Base-by-base conservation (phyloP, 73 alveolate genomes). In the Paramecium sexaurelia region DNA sequence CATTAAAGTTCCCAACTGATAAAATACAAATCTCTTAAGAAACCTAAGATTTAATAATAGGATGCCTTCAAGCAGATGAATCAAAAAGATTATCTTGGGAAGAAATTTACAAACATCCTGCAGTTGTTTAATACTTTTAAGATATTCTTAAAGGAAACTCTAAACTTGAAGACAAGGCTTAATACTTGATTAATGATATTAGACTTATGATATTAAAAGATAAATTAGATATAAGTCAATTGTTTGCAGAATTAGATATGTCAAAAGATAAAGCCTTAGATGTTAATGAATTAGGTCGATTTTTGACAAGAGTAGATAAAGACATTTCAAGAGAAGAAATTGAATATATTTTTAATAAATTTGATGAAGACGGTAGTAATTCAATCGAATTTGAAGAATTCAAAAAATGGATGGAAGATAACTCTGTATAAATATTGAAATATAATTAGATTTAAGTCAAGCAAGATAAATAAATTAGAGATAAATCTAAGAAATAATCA, bases 331-430 rank as follows among this genome's bases (percentile, higher is more conserved):
- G 92, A 85, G 78, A 69, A 0, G 92, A 85, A 57, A 85, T 85
- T n/a, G 92, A 85, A 85, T 85, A 85, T 33, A 85, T 85, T 35
- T 85, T 85, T 73, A 85, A 85, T 85, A 85, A 85, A 57, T 85
- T 85, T 57, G 92, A 85, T 39, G 92, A 85, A 33, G 92, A 85
- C 57, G 84, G 84, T 55, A 73, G 61, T 73, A 85, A 85, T 73
- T 36, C 61, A 4, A 85, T 85, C 20, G 84, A 73, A 15, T 85
- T 85, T 56, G 92, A 85, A 56, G 92, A 85, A 56, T 85, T 85
- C 61, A 85, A 69, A 61, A 85, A 85, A 73, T 85, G 92, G 92
- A 75, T 85, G 37, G 78, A 69, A 55, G 61, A 56, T 56, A 85
- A 85, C n/a, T 75, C 55, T 33, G 92, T 85, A 73, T 56, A 35